Evolutionary conservation across 2,329 filamentous ascomycete species (phyloP), one percentile per base, ranked within the genome.

Genomic region (Trichoderma gracile): DNA sequence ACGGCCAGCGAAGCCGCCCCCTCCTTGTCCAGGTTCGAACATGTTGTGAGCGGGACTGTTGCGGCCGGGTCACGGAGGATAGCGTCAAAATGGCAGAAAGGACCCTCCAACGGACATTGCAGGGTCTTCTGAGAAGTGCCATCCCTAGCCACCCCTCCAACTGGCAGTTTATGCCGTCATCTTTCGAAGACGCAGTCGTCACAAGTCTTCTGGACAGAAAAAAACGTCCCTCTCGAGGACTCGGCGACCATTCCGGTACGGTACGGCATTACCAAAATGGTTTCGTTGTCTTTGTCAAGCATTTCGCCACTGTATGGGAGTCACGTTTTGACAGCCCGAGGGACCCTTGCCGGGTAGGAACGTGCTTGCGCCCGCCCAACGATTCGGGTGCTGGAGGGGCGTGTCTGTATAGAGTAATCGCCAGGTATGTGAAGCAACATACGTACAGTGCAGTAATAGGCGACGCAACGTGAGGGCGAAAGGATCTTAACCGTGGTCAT

Each of bases 391-490:
- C 38, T 33, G 10, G 38, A 62, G 47, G 61, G 62, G 60, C 55
- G 68, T 66, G 60, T 59, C 54, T 25, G 60, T 59, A 54, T 25
- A 50, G 10, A 38, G 12, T 60, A 64, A 65, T 60, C 70, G n/a
- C 53, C 58, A 71, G 68, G 71, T 66, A 72, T 72, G 70, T 67
- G 65, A 38, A 38, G 33, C 33, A 14, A 38, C 33, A 14, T 38
- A 9, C 8, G 9, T 38, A 9, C 8, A 30, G 30, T 30, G 8
- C 3, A 4, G 30, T 33, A 10, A 3, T 38, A 38, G 33, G 33
- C 33, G 33, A 38, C 61, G 59, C 68, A 66, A 71, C 59, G 40
- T 40, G 61, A 68, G 68, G 66, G 66, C 59, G 65, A 61, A 62
- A 68, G 50, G 23, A 45, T 27, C 9, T 23, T 40, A 43, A 45